phyloP scores from a whole-genome alignment of 2,329 filamentous ascomycete species.

The Apiospora rasikravindrae region DNA sequence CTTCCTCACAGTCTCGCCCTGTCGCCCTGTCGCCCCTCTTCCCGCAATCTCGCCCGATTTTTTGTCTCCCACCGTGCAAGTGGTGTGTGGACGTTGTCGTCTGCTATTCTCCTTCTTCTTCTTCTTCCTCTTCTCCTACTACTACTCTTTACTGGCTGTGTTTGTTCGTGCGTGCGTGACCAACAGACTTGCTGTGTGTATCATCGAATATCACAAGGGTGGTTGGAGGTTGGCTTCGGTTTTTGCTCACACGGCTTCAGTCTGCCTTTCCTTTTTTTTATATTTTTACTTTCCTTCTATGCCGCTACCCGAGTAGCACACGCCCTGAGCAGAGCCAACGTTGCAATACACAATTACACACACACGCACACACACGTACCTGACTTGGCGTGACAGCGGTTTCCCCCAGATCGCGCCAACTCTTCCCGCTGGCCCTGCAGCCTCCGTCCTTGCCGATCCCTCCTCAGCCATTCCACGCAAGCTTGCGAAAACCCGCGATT shows the following conservation, averaged over 20 bases:
- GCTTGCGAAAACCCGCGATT: conserved; percentile 1
- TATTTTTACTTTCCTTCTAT: neutral
- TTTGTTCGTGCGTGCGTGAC: neutral
- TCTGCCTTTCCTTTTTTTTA: neutral
- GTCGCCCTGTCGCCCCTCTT: neutral
- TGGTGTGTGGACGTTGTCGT: neutral
- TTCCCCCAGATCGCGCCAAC: conserved; percentile 14
- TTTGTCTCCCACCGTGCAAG: neutral
- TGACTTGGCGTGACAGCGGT: conserved; percentile 7
- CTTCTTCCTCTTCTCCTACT: neutral
- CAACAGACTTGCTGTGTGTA: neutral
- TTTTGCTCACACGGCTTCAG: neutral
- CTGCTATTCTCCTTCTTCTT: neutral
- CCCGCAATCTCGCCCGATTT: neutral
- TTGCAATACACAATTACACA: neutral
- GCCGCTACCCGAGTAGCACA: neutral
- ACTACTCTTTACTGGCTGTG: neutral
- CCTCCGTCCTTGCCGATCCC: conserved; percentile 15
- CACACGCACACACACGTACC: neutral
- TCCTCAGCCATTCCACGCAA: conserved; percentile 11
- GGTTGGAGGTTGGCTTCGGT: conserved; percentile 11
- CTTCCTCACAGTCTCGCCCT: neutral
- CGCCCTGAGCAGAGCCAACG: neutral
- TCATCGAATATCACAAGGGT: conserved; percentile 11
- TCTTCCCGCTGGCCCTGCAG: conserved; percentile 9